phyloP scores from a whole-genome alignment of 1,284 basidiomycete species.

The Coniophora puteana region DNA sequence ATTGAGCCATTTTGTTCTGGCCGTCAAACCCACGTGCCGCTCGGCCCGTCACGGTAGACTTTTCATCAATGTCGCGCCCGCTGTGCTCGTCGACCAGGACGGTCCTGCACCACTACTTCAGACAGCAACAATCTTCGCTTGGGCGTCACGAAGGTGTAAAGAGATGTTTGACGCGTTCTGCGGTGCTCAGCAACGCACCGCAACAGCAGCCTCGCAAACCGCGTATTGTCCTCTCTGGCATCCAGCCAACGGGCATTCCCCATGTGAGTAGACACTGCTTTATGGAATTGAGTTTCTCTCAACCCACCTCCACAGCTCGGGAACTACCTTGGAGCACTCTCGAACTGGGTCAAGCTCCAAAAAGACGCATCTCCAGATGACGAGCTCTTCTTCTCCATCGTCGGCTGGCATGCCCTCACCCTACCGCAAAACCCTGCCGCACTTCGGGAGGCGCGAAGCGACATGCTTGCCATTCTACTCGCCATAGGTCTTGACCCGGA shows the following conservation, averaged over 20 bases:
- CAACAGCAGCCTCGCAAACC: slow-evolving; percentile 7
- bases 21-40: too few relatives aligned
- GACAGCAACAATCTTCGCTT: background rate
- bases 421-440: slow-evolving; percentile 77
- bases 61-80: too few relatives aligned
- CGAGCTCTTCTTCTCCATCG: slow-evolving; percentile 80
- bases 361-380: slow-evolving; percentile 54
- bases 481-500: slow-evolving; percentile 85
- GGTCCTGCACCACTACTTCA: background rate
- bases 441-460: slow-evolving; percentile 61
- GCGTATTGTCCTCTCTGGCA: slow-evolving; percentile 76
- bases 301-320: slow-evolving; percentile 60
- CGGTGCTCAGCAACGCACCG: slow-evolving; percentile 6
- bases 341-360: slow-evolving; percentile 86
- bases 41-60: too few relatives aligned
- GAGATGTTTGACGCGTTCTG: slow-evolving; percentile 1
- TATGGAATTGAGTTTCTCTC: background rate
- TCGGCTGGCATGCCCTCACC: slow-evolving; percentile 90
- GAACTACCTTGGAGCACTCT: slow-evolving; percentile 88
- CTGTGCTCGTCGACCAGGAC: slow-evolving; percentile 3
- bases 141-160: slow-evolving; percentile 1
- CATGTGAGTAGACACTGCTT: slow-evolving; percentile 52
- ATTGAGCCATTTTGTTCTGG: too few relatives aligned
- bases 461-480: slow-evolving; percentile 82
- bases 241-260: slow-evolving; percentile 82